phyloP scores from a whole-genome alignment of 441 rosid genomes.

The Bocquillonia castaneifolia region DNA sequence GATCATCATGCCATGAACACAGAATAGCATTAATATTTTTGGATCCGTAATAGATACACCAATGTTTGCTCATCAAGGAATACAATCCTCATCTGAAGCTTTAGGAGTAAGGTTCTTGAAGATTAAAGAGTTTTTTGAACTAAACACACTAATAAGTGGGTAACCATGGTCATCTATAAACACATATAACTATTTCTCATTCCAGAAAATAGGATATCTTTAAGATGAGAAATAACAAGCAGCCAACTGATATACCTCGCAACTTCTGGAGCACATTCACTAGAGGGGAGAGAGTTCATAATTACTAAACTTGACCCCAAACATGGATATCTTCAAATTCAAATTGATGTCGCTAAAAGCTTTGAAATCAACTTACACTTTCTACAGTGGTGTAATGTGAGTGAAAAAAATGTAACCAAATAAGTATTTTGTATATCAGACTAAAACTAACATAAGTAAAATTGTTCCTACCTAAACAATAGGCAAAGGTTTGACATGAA shows the following conservation, averaged over 20 bases:
- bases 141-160: not conserved
- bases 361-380: not conserved
- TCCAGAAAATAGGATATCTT: not conserved
- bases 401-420: not conserved
- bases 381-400: not conserved
- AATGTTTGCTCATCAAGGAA: not conserved
- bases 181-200: not conserved
- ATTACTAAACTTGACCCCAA: not conserved
- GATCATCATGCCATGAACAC: not conserved
- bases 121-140: not conserved
- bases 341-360: not conserved
- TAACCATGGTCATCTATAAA: not conserved
- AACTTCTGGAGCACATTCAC: not conserved
- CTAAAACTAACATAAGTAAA: not conserved
- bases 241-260: not conserved
- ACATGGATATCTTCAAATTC: not conserved
- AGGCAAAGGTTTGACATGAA: not conserved
- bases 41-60: not conserved
- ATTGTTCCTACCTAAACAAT: not conserved
- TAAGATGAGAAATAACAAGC: not conserved
- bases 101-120: not conserved
- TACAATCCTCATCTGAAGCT: not conserved
- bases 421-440: not conserved
- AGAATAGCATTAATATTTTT: not conserved
- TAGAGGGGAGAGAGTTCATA: not conserved